Base-by-base conservation (phyloP, 441 rosid species). In the Euphorbia neoarborescens region DNA sequence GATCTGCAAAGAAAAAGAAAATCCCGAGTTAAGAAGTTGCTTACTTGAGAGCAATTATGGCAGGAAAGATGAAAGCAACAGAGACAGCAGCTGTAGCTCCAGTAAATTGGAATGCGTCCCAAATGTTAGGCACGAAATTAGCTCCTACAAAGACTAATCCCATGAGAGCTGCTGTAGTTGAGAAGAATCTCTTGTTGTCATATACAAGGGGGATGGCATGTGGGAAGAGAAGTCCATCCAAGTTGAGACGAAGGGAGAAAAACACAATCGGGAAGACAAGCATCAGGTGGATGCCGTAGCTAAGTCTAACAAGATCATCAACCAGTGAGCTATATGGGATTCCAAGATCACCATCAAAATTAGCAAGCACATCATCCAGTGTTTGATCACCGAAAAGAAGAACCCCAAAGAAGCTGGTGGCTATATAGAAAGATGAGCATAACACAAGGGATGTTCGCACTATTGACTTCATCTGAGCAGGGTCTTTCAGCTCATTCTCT, bases 21-120 rank as follows among this genome's bases (percentile, higher is more conserved):
- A 7, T 42, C 42, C 60, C n/a, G 8, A 58, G 28, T 48, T n/a
- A 37, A 40, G 51, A 48, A 40, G 50, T 61, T 70, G 71, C 86
- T 63, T 70, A 84, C 90, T 78, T 81, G 20, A 87, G 85, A 28
- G 87, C 78, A 15, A 87, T 77, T 32, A 91, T 85, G 19, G 90
- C 88, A 34, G 90, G 94, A 80, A 87, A 85, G 71, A 89, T 83
- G 79, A 71, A 89, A 65, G 85, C 89, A 25, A 89, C 86, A 68
- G 86, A 77, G 32, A 83, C 76, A 1, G 88, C 83, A 2, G 89
- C 81, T 2, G 89, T 87, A 38, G 94, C 91, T 44, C 88, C 91
- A 0, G 88, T 87, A 73, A 89, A 80, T 76, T 89, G 88, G 75
- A 89, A 89, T n/a, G 90, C 90, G 71, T 81, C 94, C 91, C 91